Base-by-base conservation (phyloP, 495 filamentous ascomycete genomes). In the Penicillium nucicola region DNA sequence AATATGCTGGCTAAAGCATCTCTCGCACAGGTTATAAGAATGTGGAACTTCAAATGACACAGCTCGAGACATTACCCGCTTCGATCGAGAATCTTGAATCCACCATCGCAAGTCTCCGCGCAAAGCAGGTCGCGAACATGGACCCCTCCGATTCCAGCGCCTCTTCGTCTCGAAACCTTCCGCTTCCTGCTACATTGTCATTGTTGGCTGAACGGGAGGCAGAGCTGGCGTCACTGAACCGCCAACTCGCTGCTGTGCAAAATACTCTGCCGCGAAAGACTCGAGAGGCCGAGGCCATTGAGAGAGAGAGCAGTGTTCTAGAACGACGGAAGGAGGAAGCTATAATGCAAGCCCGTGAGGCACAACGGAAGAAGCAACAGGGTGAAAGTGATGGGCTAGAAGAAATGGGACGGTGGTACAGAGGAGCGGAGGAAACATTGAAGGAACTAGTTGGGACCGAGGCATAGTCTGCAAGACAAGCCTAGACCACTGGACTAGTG, bases 321-420 rank as follows among this genome's bases (percentile, higher is more conserved):
- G 88, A 95, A 69, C 74, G 75, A 49, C 83, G 85, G 66, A 88
- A 84, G 68, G 71, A 78, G 35, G 84, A 83, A 31, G 82, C 80
- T 40, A 78, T 82, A 45, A 69, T 77, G 36, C 84, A 87, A 40
- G 92, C 90, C 14, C 81, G 76, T 48, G 92, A 98, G 63, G 92
- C 91, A 4, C 79, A 82, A 59, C 77, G 86, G 57, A 85, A 88
- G 67, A 89, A 86, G 66, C 86, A 89, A 59, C 77, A 84, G 30
- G 83, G 84, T 0, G 79, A 85, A 23, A 85, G 82, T 44, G 89
- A 93, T 65, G 89, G 92, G 45, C 65, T 95, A 18, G 89, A 95
- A 61, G 85, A 89, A 67, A 80, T 81, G 66, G 91, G 88, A 13
- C 72, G 89, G 58, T 96, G 91, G 91, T 86, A 86, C 61, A 81